Conservation (phyloP, 768 basidiomycete genomes). For the Rhizopogon roseolus region DNA sequence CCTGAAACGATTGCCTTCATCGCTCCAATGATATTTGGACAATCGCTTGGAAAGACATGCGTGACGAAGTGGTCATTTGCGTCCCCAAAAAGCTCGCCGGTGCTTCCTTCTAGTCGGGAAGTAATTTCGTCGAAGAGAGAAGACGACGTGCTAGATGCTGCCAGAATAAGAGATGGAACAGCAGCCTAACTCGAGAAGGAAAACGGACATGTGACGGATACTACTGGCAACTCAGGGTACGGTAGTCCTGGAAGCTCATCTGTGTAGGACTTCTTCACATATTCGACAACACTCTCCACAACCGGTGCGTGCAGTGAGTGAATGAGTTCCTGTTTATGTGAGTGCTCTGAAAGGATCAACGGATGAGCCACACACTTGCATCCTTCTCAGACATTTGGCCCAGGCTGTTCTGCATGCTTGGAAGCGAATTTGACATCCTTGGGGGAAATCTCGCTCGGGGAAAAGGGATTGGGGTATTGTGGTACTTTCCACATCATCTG, state of each 20-base stretch:
- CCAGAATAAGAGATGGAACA: background rate
- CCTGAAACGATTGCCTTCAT: conserved; percentile 55
- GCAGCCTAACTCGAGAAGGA: background rate
- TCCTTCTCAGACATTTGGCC: conserved; percentile 50
- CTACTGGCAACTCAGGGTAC: conserved; percentile 53
- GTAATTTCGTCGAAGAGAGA: conserved; percentile 44
- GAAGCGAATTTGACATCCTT: conserved; percentile 38
- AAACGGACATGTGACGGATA: conserved; percentile 49
- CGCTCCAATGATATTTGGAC: conserved; percentile 41
- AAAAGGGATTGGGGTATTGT: conserved; percentile 10
- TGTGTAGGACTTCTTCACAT: conserved; percentile 41
- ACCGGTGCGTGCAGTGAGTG: conserved; percentile 45
- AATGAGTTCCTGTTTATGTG: conserved; percentile 36
- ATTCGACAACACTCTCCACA: conserved; percentile 37
- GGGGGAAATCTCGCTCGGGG: conserved; percentile 23
- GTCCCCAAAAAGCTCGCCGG: conserved; percentile 17
- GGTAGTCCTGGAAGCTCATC: conserved; percentile 51
- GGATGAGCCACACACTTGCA: conserved; percentile 40
- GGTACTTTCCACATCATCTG: background rate
- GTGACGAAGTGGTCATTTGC: conserved; percentile 26
- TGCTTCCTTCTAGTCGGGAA: conserved; percentile 27
- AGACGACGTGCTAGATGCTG: conserved; percentile 40
- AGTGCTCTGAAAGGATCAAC: background rate
- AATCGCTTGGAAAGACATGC: conserved; percentile 58
- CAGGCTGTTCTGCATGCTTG: conserved; percentile 53